These are phyloP conservation scores for Chimonanthus praecox DNA, from an alignment of 164 flowering plant species.

Conservation along the genomic window DNA sequence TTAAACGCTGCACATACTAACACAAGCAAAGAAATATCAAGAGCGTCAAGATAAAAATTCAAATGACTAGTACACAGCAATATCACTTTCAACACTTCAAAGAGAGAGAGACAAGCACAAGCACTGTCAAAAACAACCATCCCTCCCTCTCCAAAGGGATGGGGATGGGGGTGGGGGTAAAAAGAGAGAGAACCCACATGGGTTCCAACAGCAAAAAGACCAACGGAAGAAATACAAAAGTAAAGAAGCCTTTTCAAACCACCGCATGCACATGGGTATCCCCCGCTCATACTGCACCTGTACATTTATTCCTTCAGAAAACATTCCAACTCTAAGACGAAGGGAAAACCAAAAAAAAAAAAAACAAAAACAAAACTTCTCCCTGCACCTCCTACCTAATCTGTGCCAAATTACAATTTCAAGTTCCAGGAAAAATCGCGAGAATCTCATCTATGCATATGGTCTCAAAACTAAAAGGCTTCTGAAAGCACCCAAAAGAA, in stretches of 20 bases:
- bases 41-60: background rate
- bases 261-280: background rate
- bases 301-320: background rate
- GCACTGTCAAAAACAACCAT: background rate
- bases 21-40: background rate
- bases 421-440: background rate
- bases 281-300: background rate
- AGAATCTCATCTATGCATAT: background rate
- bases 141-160: background rate
- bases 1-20: background rate
- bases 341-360: background rate
- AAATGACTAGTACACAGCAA: background rate
- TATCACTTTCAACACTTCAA: background rate
- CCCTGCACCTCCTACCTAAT: background rate
- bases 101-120: background rate
- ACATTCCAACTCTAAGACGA: background rate
- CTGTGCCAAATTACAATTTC: background rate
- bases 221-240: background rate
- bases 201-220: background rate
- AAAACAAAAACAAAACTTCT: background rate
- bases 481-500: background rate
- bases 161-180: too few relatives aligned
- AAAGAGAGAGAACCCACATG: background rate
- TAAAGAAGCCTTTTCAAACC: background rate
- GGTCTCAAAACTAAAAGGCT: background rate